Base-by-base conservation (phyloP, 768 basidiomycete species). In the Amanita rimosa region DNA sequence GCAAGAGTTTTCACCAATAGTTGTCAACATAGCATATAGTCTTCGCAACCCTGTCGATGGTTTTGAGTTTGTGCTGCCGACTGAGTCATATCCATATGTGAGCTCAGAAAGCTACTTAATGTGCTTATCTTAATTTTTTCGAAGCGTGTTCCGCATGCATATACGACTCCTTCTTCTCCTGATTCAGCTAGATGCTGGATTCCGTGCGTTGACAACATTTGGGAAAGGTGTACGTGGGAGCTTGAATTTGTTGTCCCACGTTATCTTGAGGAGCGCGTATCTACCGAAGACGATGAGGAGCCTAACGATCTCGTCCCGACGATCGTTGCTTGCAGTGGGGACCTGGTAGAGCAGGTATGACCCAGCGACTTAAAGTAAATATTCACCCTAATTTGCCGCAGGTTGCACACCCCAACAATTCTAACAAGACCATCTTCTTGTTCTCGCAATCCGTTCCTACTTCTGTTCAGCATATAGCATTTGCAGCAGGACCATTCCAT, bases 181-280 rank as follows among this genome's bases (percentile, higher is more conserved):
- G 90, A 94, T 60, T 76, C 90, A 14, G 93, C 95, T n/a, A 74
- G 96, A 58, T 93, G 90, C 57, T 99, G 96, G 96, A 83, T 97
- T n/a, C 96, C 96, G 11, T 99, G 96, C 58, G 65, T 97, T 16
- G 96, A 99, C 63, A 88, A 80, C 57, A 65, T 92, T 17, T 95
- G 92, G 89, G 94, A 96, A 64, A 84, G 90, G 57, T 96, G 89
- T 57, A 94, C 95, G 6, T 99, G 96, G 96, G 96, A 99, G 59
- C 85, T 98, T 50, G 91, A 97, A 64, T 90, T 96, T 62, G 80
- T 96, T 44, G 94, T 96, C 29, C 93, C 94, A 44, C 74, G 83
- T 54, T 83, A 80, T 58, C 67, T 89, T 11, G 83, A 90, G 60
- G 85, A 85, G 53, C 71, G 67, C 9, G 73, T 75, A 31, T 27